Evolutionary conservation across 805 yeast species (phyloP).

Genomic region (Sugiyamaella americana): DNA sequence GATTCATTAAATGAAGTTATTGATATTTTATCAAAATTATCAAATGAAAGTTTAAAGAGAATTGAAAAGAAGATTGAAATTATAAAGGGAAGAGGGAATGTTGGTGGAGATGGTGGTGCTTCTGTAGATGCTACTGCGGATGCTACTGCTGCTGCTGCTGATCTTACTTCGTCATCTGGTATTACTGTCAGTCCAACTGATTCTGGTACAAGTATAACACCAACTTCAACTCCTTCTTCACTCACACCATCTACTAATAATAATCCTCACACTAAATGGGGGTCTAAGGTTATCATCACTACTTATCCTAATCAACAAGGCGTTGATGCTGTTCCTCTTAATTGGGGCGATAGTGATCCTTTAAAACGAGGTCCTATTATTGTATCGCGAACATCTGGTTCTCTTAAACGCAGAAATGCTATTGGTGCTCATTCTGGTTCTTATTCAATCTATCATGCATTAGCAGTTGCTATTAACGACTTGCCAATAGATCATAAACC

Average conservation of each 20-base stretch:
- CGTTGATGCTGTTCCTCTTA: constrained; percentile 42
- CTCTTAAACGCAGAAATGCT: constrained; percentile 50
- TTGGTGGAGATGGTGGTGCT: neutral
- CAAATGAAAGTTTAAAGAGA: neutral
- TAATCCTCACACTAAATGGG: constrained; percentile 20
- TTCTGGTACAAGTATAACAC: neutral
- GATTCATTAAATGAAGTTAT: neutral
- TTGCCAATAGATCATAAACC: constrained; percentile 47
- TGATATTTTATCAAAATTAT: neutral
- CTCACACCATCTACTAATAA: neutral
- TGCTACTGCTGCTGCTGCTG: neutral
- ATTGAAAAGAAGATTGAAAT: neutral
- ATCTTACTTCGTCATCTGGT: neutral
- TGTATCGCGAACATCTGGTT: constrained; percentile 45
- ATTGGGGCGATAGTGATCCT: constrained; percentile 50
- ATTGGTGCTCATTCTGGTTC: constrained; percentile 64
- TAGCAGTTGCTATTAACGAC: constrained; percentile 58
- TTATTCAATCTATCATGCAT: constrained; percentile 57
- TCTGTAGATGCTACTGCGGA: neutral
- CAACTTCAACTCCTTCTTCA: neutral
- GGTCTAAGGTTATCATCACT: constrained; percentile 39
- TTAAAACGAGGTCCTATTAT: constrained; percentile 51
- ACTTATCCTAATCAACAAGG: constrained; percentile 49
- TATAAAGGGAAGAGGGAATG: neutral
- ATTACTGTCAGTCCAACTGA: neutral